phyloP scores from a whole-genome alignment of 257 asterid species.

The Apocynum venetum region DNA sequence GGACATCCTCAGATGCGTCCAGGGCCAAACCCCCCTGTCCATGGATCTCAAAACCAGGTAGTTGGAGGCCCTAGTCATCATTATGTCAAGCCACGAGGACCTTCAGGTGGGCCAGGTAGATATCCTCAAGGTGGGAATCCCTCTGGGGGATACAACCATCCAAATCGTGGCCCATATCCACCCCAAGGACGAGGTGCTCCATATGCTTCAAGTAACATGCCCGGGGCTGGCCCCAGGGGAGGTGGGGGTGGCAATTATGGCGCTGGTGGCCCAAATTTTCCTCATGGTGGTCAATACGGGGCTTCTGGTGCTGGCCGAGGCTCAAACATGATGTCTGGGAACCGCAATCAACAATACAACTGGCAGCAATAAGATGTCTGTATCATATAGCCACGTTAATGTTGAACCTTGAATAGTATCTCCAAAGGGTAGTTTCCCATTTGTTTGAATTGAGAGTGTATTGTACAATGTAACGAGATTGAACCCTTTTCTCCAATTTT shows the following conservation, averaged over 20 bases:
- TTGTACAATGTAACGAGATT: not conserved
- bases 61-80: constrained; percentile 65
- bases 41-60: constrained; percentile 54
- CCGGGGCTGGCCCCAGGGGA: constrained; percentile 64
- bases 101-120: constrained; percentile 78
- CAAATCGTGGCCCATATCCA: constrained; percentile 72
- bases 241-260: constrained; percentile 55
- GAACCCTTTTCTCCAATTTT: not conserved
- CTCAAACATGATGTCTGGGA: constrained; percentile 58
- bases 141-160: constrained; percentile 67
- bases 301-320: constrained; percentile 81
- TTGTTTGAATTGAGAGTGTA: not conserved
- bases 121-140: constrained; percentile 69
- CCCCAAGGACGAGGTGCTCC: constrained; percentile 80
- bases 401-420: not conserved
- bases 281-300: constrained; percentile 68
- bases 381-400: not conserved
- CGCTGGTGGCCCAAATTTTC: constrained; percentile 66
- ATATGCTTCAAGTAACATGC: constrained; percentile 51
- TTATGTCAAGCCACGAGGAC: constrained; percentile 68
- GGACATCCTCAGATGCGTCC: constrained; percentile 61
- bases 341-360: constrained; percentile 74
- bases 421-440: not conserved
- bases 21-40: constrained; percentile 51
- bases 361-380: constrained; percentile 68